Evolutionary conservation across 2,329 filamentous ascomycete species (phyloP), one percentile per base, ranked within the genome.

Genomic region (Pseudocercospora fijiensis): DNA sequence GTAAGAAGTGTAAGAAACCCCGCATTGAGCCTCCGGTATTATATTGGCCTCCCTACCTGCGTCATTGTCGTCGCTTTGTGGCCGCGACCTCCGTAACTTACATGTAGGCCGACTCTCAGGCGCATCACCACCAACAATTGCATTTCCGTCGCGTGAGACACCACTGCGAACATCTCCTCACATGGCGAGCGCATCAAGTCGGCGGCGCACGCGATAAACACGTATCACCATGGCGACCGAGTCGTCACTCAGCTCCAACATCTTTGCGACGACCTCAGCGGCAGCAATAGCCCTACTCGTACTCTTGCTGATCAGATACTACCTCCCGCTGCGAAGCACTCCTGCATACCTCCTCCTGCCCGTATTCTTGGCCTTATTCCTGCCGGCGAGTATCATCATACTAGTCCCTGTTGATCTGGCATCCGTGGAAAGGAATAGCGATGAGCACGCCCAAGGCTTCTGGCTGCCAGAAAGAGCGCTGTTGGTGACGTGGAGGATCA

Each of bases 361-460:
- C 37, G 92, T 99, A 66, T 99, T 99, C 80, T 90, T 99, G 70
- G 92, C 94, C n/a, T 85, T 99, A 70, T 93, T 91, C 74, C 86
- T 99, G 5, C 96, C 95, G 10, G 91, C 92, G 53, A 93, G 90
- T 76, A 94, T 96, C 73, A 87, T 98, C 24, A 83, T 99, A 24
- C 86, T 99, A 22, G 92, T 99, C 6, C 95, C 95, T 4, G 96
- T 99, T 76, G 95, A 99, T 78, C 87, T 99, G 69, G 93, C 94
- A 1, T 96, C 93, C 6, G 87, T 90, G 77, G 87, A 85, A 65
- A 84, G 26, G 8, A 30, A 27, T n/a, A 85, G 16, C 62, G 58
- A 56, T 24, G 57, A 64, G 11, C 67, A 66, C 2, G 84, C 86
- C 16, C 86, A 89, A 70, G 95, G 93, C 33, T 90, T 99, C 73